Conservation (phyloP, 768 basidiomycete species). For the Panaeolus cyanescens region DNA sequence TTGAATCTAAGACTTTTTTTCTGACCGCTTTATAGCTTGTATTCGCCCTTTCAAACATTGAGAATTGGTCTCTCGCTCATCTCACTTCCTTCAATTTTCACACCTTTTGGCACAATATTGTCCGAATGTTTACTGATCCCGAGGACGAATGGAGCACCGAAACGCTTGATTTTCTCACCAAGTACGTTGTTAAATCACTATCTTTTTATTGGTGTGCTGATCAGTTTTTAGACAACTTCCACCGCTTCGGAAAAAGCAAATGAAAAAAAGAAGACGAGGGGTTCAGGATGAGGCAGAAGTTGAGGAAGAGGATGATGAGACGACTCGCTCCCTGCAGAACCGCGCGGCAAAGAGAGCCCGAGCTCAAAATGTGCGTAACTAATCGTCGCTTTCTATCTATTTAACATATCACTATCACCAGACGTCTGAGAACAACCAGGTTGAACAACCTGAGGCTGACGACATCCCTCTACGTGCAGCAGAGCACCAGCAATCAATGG, state of each 20-base stretch:
- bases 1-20: background rate
- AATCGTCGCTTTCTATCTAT: background rate
- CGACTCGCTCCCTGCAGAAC: background rate
- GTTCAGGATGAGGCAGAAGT: too few relatives aligned
- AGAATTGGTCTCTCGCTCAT: background rate
- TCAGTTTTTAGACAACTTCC: background rate
- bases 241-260: background rate
- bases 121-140: background rate
- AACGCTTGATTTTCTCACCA: background rate
- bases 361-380: background rate
- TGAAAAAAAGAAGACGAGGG: background rate
- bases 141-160: background rate
- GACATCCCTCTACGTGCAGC: too few relatives aligned
- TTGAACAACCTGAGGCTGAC: background rate
- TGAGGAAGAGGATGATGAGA: background rate
- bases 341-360: background rate
- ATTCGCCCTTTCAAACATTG: background rate
- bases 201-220: background rate
- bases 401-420: background rate
- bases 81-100: background rate
- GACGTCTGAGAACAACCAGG: too few relatives aligned
- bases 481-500: too few relatives aligned
- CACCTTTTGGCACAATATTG: background rate
- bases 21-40: background rate
- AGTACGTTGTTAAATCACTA: background rate